Conservation (phyloP, 768 basidiomycete genomes). For the Russula compacta region DNA sequence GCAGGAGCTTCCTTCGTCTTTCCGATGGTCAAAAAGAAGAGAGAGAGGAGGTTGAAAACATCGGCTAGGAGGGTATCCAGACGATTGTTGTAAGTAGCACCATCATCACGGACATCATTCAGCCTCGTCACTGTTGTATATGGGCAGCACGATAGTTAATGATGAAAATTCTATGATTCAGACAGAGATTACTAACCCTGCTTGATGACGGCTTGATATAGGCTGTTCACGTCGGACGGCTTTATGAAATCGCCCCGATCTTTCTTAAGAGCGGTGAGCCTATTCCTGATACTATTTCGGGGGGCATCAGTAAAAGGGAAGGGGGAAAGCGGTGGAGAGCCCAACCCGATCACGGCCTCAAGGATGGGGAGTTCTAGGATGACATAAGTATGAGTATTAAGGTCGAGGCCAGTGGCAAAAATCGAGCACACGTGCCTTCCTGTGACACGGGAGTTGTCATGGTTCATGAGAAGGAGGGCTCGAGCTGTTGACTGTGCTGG, state of each 20-base stretch:
- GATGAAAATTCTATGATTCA: not conserved
- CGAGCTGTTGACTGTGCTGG: no score
- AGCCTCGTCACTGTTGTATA: constrained; percentile 66
- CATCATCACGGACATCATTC: constrained; percentile 82
- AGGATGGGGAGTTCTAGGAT: constrained; percentile 81
- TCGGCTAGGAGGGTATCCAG: constrained; percentile 93
- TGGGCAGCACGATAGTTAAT: not conserved
- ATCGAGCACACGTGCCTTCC: constrained; percentile 46
- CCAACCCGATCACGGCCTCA: constrained; percentile 85
- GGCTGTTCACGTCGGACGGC: constrained; percentile 82
- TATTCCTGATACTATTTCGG: constrained; percentile 72
- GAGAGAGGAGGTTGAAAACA: constrained; percentile 88
- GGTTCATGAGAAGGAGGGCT: not conserved
- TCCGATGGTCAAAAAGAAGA: constrained; percentile 97
- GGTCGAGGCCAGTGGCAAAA: constrained; percentile 20
- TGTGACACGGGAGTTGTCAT: constrained; percentile 68
- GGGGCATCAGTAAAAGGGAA: not conserved
- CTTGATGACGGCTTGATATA: constrained; percentile 89
- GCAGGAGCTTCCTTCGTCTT: constrained; percentile 92
- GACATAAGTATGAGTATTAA: constrained; percentile 16
- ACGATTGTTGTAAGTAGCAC: constrained; percentile 70
- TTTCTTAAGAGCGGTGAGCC: constrained; percentile 90
- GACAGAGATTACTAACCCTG: constrained; percentile 52
- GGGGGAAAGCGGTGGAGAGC: constrained; percentile 18
- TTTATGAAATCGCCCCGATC: constrained; percentile 90